Base-by-base conservation (phyloP, 495 filamentous ascomycete species). In the Bacidia gigantensis region DNA sequence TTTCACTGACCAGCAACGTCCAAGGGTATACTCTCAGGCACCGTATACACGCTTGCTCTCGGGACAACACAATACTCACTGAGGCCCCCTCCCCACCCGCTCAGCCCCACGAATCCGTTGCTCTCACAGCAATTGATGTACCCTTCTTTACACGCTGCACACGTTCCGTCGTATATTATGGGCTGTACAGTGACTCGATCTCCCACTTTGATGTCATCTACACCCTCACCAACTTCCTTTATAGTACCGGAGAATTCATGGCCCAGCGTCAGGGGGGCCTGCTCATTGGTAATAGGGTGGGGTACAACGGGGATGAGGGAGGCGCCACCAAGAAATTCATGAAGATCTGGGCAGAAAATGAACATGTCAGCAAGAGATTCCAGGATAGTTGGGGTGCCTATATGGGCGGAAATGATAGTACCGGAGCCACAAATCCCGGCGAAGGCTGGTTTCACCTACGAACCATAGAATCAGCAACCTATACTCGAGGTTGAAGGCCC, bases 221-320 rank as follows among this genome's bases (percentile, higher is more conserved):
- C 71, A 2, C 65, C 74, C 1, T 65, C 60, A 11, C 80, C 80
- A 3, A 81, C 62, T 56, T 82, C 79, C 47, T 79, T 71, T 17
- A 83, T 65, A 0, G 65, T 69, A 3, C 78, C 80, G 39, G 69
- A 73, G 61, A 83, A 80, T 52, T 82, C 80, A 56, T 83, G 80
- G 18, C 81, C 81, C 25, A 82, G 66, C 0, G 74, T 78, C 5
- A 80, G 59, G 2, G 80, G 80, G 11, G 77, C 66, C 26, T 67
- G 66, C 49, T 72, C 73, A 24, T 72, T 69, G 3, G 80, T 82
- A 32, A 82, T 67, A 0, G 74, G 72, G 60, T 84, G 80, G 23
- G 56, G 22, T 11, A 60, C 65, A 9, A 64, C 67, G 3, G 78
- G 79, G n/a, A 74, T 69, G n/a, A 75, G 60, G n/a, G 62, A 70